Base-by-base conservation (phyloP, 805 yeast species). In the Saccharomycopsis synnaedendra region DNA sequence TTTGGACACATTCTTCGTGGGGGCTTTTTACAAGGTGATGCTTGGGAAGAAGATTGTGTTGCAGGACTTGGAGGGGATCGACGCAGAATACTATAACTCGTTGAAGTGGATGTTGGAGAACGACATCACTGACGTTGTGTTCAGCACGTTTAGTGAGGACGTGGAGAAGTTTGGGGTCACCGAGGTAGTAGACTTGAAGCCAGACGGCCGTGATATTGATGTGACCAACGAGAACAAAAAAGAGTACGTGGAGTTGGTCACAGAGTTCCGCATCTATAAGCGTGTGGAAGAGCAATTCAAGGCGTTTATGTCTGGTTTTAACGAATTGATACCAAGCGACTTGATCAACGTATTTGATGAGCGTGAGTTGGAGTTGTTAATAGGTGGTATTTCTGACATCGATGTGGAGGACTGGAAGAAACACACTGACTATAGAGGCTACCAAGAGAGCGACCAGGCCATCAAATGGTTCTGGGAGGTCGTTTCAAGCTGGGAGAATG, bases 361-460 rank as follows among this genome's bases (percentile, higher is more conserved):
- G 70, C 82, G 97, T 65, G 99, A 93, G 68, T 71, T 93, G 55
- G 99, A 93, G 71, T 71, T 93, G 63, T 76, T 93, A 62, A 93
- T 93, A 66, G 98, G 98, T 64, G 99, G 99, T 65, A 80, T 93
- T 61, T 93, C 97, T 2, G 98, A 93, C 60, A 90, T 93, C 59
- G 98, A 93, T 65, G 85, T 90, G 50, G 97, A 89, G 55, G 99
- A 93, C 70, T 93, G 99, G 99, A 93, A 88, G 69, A 89, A 87
- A 64, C 97, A 93, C 65, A 93, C 99, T 27, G 99, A 93, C 66
- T 93, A 93, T 69, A 80, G 98, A 69, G 98, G 98, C 4, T 93
- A 90, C 67, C 90, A 88, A 63, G 97, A 93, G 67, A 79, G 79
- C 55, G 98, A 93, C 67, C 95, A 88, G 68, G 96, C 88, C 44